Base-by-base conservation (phyloP, 2,329 filamentous ascomycete genomes). In the Trichoderma oligosporum region DNA sequence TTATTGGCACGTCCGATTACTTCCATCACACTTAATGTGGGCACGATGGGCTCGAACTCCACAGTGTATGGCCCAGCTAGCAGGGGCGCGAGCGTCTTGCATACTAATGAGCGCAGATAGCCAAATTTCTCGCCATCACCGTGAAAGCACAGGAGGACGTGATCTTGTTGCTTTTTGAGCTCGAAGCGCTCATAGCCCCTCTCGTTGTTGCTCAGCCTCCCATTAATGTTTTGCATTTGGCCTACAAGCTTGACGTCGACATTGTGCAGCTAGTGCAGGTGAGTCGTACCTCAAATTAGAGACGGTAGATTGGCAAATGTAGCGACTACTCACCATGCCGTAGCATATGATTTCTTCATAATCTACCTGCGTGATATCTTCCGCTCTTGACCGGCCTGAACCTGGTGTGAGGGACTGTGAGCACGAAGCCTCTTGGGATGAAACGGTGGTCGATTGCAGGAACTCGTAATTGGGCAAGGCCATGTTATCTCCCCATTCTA, bases 1-100 rank as follows among this genome's bases (percentile, higher is more conserved):
- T 68, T 70, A 8, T 59, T 64, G 1, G 64, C 63, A 5, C 61
- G 61, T 14, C 49, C 53, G 12, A 72, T 68, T 16, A 58, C 61
- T 1, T 68, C 62, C 7, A 61, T 59, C 1, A 72, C 61, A 3
- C 22, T 16, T 1, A 8, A 14, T 4, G 51, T 41, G 8, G 27
- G 20, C 1, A 36, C 60, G 2, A 61, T 24, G 0, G 60, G 60
- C 7, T 64, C 61, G 16, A 65, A 52, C 1, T 38, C 7, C 7
- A 55, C 9, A 9, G n/a, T n/a, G n/a, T 20, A 2, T 14, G 8
- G 3, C 33, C 14, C 11, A 9, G 7, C 8, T 5, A 57, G 4
- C 22, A 57, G 24, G 1, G 25, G 22, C 1, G 31, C 16, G 7
- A 58, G 49, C 2, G 49, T 22, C 2, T 11, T 24, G 22, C 25